Percentiles rank a stretch among this genome's conserved stretches.
These are phyloP conservation scores for Pisolithus albus DNA, from an alignment of 768 basidiomycete genomes.

Conservation along the genomic window DNA sequence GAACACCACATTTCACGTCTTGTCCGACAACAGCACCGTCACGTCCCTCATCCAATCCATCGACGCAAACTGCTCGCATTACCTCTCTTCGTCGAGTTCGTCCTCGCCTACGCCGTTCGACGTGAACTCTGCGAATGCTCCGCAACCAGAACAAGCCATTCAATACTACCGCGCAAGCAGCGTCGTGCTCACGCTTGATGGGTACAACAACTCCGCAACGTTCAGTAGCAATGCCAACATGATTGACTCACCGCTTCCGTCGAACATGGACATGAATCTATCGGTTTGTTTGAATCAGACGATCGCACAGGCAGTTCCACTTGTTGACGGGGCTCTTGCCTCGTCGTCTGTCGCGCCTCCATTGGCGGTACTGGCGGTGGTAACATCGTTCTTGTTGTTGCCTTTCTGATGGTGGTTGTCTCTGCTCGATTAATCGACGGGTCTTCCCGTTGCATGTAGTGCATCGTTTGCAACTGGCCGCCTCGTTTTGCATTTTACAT, in stretches of 20 bases:
- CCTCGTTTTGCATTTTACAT: too few species aligned
- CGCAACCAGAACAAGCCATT: constrained; percentile 47
- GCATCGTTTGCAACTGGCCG: too few species aligned
- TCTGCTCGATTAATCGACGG: too few species aligned
- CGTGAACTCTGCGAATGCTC: constrained; percentile 18
- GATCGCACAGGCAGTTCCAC: too few species aligned
- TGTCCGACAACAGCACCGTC: constrained; percentile 45
- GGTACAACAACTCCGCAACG: constrained; percentile 58
- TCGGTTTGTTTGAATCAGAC: too few species aligned
- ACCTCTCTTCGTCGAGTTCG: constrained; percentile 27
- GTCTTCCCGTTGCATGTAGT: too few species aligned
- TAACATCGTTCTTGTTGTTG: too few species aligned
- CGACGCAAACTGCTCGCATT: constrained; percentile 36
- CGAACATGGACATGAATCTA: constrained; percentile 32
- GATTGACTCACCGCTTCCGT: constrained; percentile 46
- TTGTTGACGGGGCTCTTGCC: too few species aligned
- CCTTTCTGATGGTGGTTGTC: too few species aligned
- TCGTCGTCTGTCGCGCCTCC: too few species aligned
- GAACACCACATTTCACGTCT: constrained; percentile 36
- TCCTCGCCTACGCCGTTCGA: constrained; percentile 29
- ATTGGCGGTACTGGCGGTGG: too few species aligned
- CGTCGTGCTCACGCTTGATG: constrained; percentile 53
- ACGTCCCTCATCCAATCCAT: constrained; percentile 38
- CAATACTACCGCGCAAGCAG: constrained; percentile 67
- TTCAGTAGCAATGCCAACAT: constrained; percentile 33